phyloP scores from a whole-genome alignment of 225 moss, liverwort and hornwort genomes.

The Neckera pumila region DNA sequence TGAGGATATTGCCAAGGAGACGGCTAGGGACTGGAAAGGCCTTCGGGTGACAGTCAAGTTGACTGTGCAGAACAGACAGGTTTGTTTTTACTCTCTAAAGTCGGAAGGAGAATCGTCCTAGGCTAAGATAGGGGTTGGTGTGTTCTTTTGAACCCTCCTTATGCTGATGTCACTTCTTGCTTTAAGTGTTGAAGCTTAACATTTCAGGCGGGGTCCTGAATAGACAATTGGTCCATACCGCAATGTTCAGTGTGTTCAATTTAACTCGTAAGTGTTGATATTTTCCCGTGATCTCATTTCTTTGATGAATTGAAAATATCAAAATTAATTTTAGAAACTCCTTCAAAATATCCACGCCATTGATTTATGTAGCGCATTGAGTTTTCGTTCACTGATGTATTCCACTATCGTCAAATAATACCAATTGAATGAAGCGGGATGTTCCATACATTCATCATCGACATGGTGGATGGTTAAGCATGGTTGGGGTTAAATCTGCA shows the following conservation, averaged over 20 bases:
- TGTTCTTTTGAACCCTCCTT: too few species aligned
- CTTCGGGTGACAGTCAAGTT: conserved; percentile 37
- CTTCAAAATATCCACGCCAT: not conserved
- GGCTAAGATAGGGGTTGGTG: not conserved
- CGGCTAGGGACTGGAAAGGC: conserved; percentile 39
- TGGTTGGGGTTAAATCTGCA: not conserved
- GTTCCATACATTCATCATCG: not conserved
- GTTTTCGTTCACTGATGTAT: not conserved
- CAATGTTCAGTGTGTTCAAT: not conserved
- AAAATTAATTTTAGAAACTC: too few species aligned
- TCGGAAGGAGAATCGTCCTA: too few species aligned
- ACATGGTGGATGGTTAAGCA: not conserved
- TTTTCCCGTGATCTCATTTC: not conserved
- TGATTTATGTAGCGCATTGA: not conserved
- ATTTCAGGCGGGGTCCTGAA: not conserved
- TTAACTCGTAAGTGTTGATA: rapidly evolving
- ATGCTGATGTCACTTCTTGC: not conserved
- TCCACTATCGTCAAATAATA: too few species aligned
- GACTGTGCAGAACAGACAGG: conserved; percentile 46
- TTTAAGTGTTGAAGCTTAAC: not conserved
- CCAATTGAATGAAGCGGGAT: not conserved
- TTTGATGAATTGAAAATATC: not conserved
- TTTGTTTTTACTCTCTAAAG: not conserved
- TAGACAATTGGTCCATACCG: too few species aligned
- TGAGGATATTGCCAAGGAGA: conserved; percentile 46